These are phyloP conservation scores for Camellia granthamiana DNA, from an alignment of 148 eudicot species.

Conservation along the genomic window DNA sequence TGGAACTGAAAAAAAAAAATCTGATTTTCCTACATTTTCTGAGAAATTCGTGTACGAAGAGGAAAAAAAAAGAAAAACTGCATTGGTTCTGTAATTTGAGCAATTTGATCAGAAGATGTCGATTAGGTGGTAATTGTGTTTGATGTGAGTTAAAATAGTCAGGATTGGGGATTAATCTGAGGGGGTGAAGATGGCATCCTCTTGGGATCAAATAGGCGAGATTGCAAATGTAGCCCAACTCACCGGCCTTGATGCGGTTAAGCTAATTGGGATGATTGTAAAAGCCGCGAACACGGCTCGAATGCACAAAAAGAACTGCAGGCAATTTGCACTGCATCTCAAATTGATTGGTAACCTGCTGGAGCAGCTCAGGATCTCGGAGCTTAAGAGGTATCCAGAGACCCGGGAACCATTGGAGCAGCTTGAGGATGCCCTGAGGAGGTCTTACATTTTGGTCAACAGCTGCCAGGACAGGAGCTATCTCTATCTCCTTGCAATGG, in stretches of 20 bases:
- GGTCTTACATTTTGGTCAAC: constrained; percentile 77
- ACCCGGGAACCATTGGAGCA: constrained; percentile 95
- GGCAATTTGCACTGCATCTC: constrained; percentile 81
- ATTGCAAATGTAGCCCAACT: constrained; percentile 78
- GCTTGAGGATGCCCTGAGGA: constrained; percentile 89
- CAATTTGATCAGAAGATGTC: background rate
- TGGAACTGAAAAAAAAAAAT: background rate
- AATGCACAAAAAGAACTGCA: constrained; percentile 91
- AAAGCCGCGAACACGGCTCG: constrained; percentile 83
- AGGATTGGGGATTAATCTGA: background rate
- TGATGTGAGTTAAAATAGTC: background rate
- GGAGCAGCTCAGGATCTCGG: constrained; percentile 74
- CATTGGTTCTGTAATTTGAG: background rate
- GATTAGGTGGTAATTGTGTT: background rate
- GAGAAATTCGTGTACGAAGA: background rate
- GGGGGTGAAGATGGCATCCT: constrained; percentile 23
- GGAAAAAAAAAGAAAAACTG: background rate
- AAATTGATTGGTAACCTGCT: constrained; percentile 84
- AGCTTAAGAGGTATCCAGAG: constrained; percentile 82
- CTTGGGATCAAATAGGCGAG: constrained; percentile 63
- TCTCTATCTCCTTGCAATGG: constrained; percentile 92
- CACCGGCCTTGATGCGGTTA: constrained; percentile 73
- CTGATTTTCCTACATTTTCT: background rate
- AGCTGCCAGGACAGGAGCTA: constrained; percentile 95
- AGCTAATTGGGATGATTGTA: constrained; percentile 74